A percentile compares a stretch with the other conserved stretches of the same genome.
phyloP scores from a whole-genome alignment of 768 basidiomycete species.

The Phylloporus sp. region DNA sequence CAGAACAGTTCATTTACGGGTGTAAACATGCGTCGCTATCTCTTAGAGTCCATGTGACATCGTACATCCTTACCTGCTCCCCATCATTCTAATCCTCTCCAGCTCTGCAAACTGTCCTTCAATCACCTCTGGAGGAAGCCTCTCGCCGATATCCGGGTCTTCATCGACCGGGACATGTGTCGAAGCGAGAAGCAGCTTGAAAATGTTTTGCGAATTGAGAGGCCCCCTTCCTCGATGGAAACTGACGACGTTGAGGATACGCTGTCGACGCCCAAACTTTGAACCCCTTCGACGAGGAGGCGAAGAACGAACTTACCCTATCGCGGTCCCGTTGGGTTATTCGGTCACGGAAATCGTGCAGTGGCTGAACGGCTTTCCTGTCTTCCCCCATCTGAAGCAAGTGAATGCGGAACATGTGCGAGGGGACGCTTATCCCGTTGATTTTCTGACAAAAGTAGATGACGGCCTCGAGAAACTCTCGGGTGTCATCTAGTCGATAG shows the following conservation, averaged over 20 bases:
- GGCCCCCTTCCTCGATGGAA: constrained; percentile 22
- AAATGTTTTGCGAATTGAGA: constrained; percentile 15
- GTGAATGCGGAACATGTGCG: constrained; percentile 22
- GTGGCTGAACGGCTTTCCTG: constrained; percentile 19
- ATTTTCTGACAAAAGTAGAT: constrained; percentile 9
- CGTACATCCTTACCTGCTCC: not conserved
- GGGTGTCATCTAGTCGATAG: constrained; percentile 9
- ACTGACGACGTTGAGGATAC: constrained; percentile 20
- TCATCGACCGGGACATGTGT: constrained; percentile 14
- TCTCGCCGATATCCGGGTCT: constrained; percentile 18
- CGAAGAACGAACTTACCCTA: constrained; percentile 5
- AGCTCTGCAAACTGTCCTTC: constrained; percentile 8
- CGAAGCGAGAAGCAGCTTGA: constrained; percentile 20
- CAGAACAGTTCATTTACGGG: too few species aligned
- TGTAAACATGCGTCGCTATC: too few species aligned
- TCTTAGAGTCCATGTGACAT: not conserved
- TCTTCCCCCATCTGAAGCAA: constrained; percentile 23
- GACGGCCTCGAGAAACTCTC: constrained; percentile 10
- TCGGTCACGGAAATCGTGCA: constrained; percentile 20
- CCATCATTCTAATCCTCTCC: constrained; percentile 13
- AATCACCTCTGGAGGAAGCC: constrained; percentile 9
- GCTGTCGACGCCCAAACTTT: constrained; percentile 4
- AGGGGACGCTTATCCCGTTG: constrained; percentile 1
- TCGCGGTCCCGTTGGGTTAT: constrained; percentile 13
- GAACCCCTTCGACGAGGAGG: not conserved